Conservation (phyloP, 805 yeast genomes). For the Maudiozyma saulgeensis region DNA sequence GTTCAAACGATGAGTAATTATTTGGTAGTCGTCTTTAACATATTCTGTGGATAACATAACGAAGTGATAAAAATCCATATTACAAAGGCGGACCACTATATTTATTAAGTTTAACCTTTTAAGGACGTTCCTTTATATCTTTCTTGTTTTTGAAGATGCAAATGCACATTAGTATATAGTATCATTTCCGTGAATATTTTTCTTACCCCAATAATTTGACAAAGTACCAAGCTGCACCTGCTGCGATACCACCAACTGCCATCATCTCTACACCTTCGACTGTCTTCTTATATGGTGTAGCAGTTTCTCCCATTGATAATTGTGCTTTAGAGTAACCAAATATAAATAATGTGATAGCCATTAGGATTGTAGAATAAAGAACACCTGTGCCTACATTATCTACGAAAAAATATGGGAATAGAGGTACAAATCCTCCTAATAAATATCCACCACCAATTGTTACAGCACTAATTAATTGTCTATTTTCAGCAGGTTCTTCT, state of each 20-base stretch:
- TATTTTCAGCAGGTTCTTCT: slow-evolving; percentile 89
- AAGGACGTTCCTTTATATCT: no score
- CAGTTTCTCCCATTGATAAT: slow-evolving; percentile 73
- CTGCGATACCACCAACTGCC: slow-evolving; percentile 92
- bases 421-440: slow-evolving; percentile 86
- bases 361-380: slow-evolving; percentile 61
- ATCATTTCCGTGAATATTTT: neutral
- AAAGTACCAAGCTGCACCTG: slow-evolving; percentile 92
- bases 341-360: slow-evolving; percentile 75
- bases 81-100: no score
- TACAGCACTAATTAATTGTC: slow-evolving; percentile 78
- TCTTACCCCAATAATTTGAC: slow-evolving; percentile 58
- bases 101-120: no score
- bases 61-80: no score
- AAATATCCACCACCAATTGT: slow-evolving; percentile 87
- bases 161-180: no score
- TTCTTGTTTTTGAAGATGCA: no score
- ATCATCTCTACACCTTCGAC: slow-evolving; percentile 87
- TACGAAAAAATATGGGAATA: slow-evolving; percentile 84
- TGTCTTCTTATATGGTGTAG: slow-evolving; percentile 49
- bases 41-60: no score
- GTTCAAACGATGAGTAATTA: no score
- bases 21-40: no score
- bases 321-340: slow-evolving; percentile 83
- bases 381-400: slow-evolving; percentile 68